Conservation (phyloP, 2,329 filamentous ascomycete genomes). For the Aspergillus sp. region DNA sequence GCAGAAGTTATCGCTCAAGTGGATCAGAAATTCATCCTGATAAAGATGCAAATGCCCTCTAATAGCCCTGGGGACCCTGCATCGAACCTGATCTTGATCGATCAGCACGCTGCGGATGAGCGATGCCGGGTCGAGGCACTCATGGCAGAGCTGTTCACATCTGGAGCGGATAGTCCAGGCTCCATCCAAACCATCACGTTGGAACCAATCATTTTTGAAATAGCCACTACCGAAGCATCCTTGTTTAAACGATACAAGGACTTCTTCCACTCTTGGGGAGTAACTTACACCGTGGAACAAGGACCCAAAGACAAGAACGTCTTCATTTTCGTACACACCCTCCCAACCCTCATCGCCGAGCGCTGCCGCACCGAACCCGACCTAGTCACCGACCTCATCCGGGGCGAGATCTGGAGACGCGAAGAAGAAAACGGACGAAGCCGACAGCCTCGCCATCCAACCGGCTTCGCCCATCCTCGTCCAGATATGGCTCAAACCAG, state of each 20-base stretch:
- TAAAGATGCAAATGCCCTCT: conserved; percentile 52
- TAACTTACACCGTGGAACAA: conserved; percentile 59
- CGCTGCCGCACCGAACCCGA: conserved; percentile 72
- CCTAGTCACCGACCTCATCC: conserved; percentile 71
- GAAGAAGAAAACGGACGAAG: conserved; percentile 53
- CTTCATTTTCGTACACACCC: conserved; percentile 53
- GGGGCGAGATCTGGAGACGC: conserved; percentile 71
- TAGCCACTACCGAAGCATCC: conserved; percentile 61
- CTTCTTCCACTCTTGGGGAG: conserved; percentile 73
- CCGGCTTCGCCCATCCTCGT: not conserved
- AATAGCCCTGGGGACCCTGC: not conserved
- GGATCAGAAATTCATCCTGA: conserved; percentile 84
- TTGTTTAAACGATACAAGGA: conserved; percentile 57
- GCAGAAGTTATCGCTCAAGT: conserved; percentile 78
- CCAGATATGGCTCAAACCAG: not conserved
- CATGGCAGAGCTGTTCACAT: conserved; percentile 56
- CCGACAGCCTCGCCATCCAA: conserved; percentile 8
- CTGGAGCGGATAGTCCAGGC: not conserved
- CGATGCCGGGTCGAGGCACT: conserved; percentile 76
- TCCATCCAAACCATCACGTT: conserved; percentile 29
- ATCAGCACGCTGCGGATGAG: conserved; percentile 96
- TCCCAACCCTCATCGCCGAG: conserved; percentile 74
- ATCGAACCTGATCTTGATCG: conserved; percentile 69
- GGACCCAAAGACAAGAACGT: conserved; percentile 12
- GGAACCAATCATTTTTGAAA: conserved; percentile 62